Evolutionary conservation across 2,329 filamentous ascomycete genomes (phyloP), one percentile per base, ranked within the genome.

Genomic region (Penicillium sp.): DNA sequence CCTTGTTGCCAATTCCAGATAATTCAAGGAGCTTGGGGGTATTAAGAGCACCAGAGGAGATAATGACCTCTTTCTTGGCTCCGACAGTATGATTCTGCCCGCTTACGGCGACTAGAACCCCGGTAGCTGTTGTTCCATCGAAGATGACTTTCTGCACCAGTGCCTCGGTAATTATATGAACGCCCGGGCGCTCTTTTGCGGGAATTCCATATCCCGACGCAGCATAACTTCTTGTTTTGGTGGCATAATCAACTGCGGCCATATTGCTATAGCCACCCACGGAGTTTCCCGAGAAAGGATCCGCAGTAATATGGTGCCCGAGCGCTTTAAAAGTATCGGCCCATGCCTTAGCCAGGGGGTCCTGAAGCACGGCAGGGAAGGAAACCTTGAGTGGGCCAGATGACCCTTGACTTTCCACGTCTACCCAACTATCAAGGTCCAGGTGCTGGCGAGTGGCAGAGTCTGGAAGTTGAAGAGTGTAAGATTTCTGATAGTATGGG

Each of bases 251-350:
- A 21, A 62, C 47, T 37, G 62, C n/a, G 19, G 46, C 53, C 31
- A 50, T 37, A 35, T 52, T 67, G 3, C 63, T 71, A 63, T 82
- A 80, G 8, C 70, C 75, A 14, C 80, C 60, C 14, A 44, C 29
- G 1, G 43, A 35, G 3, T 22, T 48, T 10, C 60, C 57, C 2
- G 55, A 57, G 31, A 58, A 53, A 5, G 60, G 52, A 51, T 63
- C 58, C 11, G 33, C 41, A n/a, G 48, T 56, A 52, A 55, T 27
- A 4, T 27, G 4, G 16, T 46, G 24, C 1, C 55, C 58, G 16
- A 57, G 37, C 13, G 35, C 44, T 19, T 53, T 49, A 26, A 58
- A 56, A 21, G 53, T 46, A 24, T 62, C 57, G n/a, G 55, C 45
- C 61, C 61, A 63, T 19, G 59, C 56, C 21, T 57, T 52, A 11